Evolutionary conservation across 2,329 filamentous ascomycete species (phyloP).

Genomic region (Beauveria bassiana): DNA sequence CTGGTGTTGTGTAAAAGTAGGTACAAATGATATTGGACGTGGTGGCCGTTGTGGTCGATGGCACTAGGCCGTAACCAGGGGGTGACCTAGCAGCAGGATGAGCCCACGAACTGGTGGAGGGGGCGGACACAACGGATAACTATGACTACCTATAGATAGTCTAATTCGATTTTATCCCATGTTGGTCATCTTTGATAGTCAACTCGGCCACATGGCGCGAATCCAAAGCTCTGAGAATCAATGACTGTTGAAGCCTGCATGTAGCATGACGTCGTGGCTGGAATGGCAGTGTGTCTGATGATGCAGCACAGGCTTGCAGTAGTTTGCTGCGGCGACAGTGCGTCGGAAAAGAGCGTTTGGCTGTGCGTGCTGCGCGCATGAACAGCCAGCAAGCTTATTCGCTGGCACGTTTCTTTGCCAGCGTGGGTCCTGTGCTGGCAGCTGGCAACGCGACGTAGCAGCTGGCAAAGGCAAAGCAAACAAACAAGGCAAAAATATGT

Average conservation of each 20-base stretch:
- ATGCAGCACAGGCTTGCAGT: conserved; percentile 5
- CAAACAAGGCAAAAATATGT: neutral
- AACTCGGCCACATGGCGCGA: no score
- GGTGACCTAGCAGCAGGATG: no score
- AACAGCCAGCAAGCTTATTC: neutral
- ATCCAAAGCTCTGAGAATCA: neutral
- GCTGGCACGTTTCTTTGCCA: neutral
- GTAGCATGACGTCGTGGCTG: neutral
- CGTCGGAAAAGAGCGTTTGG: neutral
- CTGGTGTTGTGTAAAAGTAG: no score
- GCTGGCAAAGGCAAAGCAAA: neutral
- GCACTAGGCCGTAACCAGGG: no score
- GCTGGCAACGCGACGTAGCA: neutral
- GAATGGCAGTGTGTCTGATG: neutral
- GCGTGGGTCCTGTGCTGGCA: neutral
- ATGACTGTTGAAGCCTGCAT: neutral
- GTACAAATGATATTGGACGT: no score
- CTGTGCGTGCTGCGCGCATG: neutral
- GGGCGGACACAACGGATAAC: no score
- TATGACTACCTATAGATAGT: no score
- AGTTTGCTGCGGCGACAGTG: neutral
- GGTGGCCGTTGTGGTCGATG: no score
- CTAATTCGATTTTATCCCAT: no score
- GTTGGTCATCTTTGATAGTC: no score
- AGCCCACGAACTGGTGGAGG: no score